A percentile compares a stretch with the other conserved stretches of the same genome.
These are phyloP conservation scores for Ophiocordyceps camponoti-floridani DNA, from an alignment of 2,329 filamentous ascomycete genomes.

Conservation along the genomic window DNA sequence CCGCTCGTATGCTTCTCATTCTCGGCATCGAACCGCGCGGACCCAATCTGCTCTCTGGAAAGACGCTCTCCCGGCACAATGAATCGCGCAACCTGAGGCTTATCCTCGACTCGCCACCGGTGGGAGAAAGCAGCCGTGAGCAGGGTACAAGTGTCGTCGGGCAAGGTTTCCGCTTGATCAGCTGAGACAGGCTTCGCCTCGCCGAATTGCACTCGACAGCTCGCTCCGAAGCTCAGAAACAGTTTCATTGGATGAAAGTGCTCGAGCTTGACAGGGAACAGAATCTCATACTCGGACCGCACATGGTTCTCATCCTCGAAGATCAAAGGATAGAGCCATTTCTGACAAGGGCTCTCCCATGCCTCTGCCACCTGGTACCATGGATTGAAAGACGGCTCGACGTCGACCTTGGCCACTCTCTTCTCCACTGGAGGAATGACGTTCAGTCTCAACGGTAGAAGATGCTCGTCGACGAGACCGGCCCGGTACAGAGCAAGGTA, in stretches of 20 bases:
- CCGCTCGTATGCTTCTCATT: conserved; percentile 6
- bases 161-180: conserved; percentile 3
- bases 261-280: conserved; percentile 24
- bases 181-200: conserved; percentile 5
- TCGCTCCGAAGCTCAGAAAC: conserved; percentile 17
- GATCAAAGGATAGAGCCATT: conserved; percentile 12
- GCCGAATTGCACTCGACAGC: conserved; percentile 15
- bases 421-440: conserved; percentile 20
- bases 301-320: conserved; percentile 15
- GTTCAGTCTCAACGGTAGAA: conserved; percentile 43
- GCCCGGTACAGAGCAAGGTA: conserved; percentile 52
- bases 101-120: conserved; percentile 21
- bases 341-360: conserved; percentile 17
- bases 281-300: conserved; percentile 18
- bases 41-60: conserved; percentile 13
- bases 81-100: conserved; percentile 25
- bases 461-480: conserved; percentile 58
- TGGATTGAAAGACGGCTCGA: conserved; percentile 23
- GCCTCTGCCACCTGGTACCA: conserved; percentile 24
- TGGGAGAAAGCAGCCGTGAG: conserved; percentile 29
- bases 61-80: conserved; percentile 9
- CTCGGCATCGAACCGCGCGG: conserved; percentile 8
- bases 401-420: conserved; percentile 15
- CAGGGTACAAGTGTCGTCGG: conserved; percentile 27
- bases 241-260: conserved; percentile 18